Evolutionary conservation across 1,284 basidiomycete genomes (phyloP).

Genomic region (Cryptococcus maquisensis): DNA sequence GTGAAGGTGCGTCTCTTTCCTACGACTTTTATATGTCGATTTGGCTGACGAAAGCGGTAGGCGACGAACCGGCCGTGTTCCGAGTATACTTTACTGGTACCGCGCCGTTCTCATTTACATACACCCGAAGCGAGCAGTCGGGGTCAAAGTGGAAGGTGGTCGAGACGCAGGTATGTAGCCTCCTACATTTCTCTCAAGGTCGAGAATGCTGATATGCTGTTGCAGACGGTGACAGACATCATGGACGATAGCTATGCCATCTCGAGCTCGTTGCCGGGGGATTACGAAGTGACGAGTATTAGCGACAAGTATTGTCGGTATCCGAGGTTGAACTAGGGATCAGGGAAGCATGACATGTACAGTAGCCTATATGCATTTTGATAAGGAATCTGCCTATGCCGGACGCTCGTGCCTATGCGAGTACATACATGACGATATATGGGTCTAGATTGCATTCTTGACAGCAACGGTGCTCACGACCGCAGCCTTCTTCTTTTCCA

Average conservation of each 20-base stretch:
- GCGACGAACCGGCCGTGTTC: constrained; percentile 86
- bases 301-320: constrained; percentile 79
- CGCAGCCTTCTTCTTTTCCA: constrained; percentile 59
- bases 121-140: constrained; percentile 60
- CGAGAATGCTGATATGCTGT: not conserved
- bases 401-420: not conserved
- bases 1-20: constrained; percentile 58
- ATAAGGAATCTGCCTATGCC: no score
- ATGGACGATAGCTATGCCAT: constrained; percentile 75
- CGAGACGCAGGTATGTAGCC: constrained; percentile 62
- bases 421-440: not conserved
- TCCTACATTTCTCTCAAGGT: not conserved
- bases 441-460: constrained; percentile 60
- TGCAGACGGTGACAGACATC: constrained; percentile 69
- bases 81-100: constrained; percentile 77
- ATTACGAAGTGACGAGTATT: constrained; percentile 68
- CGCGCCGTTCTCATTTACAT: constrained; percentile 93
- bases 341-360: constrained; percentile 3
- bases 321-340: constrained; percentile 52
- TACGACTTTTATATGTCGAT: not conserved
- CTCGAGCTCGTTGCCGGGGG: constrained; percentile 80
- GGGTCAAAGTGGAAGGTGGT: constrained; percentile 57
- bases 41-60: constrained; percentile 45
- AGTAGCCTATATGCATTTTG: no score
- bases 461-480: constrained; percentile 72